Conservation (phyloP, 192 early-diverging fungal species). For the Funneliformis geosporum region DNA sequence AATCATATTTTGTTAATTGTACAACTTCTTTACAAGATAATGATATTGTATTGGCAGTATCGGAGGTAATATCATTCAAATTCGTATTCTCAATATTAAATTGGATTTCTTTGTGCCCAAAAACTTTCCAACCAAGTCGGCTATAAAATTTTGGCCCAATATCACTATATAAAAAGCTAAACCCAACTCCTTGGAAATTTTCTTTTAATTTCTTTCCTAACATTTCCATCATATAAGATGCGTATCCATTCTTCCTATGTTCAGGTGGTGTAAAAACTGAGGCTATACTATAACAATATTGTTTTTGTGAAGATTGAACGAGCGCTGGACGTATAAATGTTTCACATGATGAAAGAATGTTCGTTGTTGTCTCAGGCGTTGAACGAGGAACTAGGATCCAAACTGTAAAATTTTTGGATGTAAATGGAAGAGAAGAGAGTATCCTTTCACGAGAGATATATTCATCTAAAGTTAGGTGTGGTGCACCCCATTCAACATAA, state of each 20-base stretch:
- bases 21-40: background rate
- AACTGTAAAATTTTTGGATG: conserved; percentile 8
- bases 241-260: conserved; percentile 24
- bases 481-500: conserved; percentile 14
- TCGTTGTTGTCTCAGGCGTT: background rate
- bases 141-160: conserved; percentile 14
- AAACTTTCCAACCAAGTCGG: conserved; percentile 19
- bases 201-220: conserved; percentile 12
- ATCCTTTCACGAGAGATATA: background rate
- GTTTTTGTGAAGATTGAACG: background rate
- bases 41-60: background rate
- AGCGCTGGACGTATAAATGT: conserved; percentile 13
- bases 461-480: conserved; percentile 11
- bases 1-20: background rate
- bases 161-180: conserved; percentile 27
- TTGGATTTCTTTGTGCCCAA: conserved; percentile 10
- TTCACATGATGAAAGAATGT: conserved; percentile 10
- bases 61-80: background rate
- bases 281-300: conserved; percentile 21
- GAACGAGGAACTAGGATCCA: conserved; percentile 8
- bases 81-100: conserved; percentile 12
- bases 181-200: background rate
- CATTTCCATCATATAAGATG: conserved; percentile 22
- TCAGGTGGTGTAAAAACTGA: conserved; percentile 20
- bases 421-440: background rate